Evolutionary conservation across 2,329 filamentous ascomycete genomes (phyloP), one percentile per base, ranked within the genome.

Genomic region (Apiospora hydei): DNA sequence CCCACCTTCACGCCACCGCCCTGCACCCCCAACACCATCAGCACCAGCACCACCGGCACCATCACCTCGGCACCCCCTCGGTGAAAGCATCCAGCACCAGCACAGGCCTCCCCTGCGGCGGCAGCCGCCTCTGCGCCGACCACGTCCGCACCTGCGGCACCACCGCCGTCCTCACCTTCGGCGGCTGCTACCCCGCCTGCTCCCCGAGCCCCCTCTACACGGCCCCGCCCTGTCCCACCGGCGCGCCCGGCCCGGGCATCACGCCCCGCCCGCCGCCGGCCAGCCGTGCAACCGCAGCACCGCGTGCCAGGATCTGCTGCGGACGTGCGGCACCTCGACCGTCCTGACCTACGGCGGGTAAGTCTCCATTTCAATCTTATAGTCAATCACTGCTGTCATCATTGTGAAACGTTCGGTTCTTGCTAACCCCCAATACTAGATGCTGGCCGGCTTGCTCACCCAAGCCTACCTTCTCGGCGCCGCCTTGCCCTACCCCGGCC

Each of bases 1-100:
- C 76, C 76, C 24, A 74, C 68, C 14, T 76, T 77, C 53, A 71
- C 69, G 2, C 10, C 51, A 8, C 76, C 76, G 11, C 51, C 71
- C 5, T 77, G 76, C 61, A 16, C 73, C 26, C 66, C 26, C 41
- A 4, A 18, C 38, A 67, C 64, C 38, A 67, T 24, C 38, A 72
- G 61, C 49, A 57, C n/a, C 8, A 47, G 26, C 26, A 41, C n/a
- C 34, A 26, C 57, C 21, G 66, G 49, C 41, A 24, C 57, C 34
- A 24, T 64, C 18, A 41, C 57, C 1, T 21, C 38, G 46, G 46
- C 44, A 4, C 26, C 34, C 13, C 34, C 34, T 38, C 34, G 34
- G 34, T 38, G 34, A 38, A 38, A 16, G 30, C 68, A 16, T 10
- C 49, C 21, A 18, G 47, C 68, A 13, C 41, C 67, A 14, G 18